phyloP scores from a whole-genome alignment of 1,284 basidiomycete species.

The Apiotrichum gamsii region DNA sequence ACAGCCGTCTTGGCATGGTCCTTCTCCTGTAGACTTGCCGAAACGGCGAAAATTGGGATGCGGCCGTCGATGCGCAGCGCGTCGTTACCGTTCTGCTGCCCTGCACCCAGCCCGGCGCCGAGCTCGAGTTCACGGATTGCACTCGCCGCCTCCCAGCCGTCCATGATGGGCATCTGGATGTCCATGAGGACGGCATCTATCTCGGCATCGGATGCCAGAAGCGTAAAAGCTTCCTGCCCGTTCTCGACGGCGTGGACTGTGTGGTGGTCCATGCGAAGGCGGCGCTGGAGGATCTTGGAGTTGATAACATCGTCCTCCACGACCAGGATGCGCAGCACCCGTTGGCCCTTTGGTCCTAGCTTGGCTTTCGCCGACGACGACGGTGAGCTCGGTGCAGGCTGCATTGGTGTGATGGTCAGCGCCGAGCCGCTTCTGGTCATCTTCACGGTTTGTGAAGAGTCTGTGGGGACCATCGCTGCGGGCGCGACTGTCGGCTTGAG shows the following conservation, averaged over 20 bases:
- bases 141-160: conserved; percentile 67
- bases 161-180: conserved; percentile 80
- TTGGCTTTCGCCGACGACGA: too few relatives aligned
- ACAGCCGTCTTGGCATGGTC: conserved; percentile 58
- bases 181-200: conserved; percentile 76
- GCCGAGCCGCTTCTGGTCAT: too few relatives aligned
- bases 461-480: too few relatives aligned
- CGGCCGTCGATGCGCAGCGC: conserved; percentile 56
- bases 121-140: conserved; percentile 61
- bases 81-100: conserved; percentile 2
- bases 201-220: conserved; percentile 55
- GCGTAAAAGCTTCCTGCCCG: conserved; percentile 68
- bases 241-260: conserved; percentile 63
- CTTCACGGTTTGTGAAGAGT: too few relatives aligned
- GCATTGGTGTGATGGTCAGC: too few relatives aligned
- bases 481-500: too few relatives aligned
- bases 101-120: conserved; percentile 1
- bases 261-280: conserved; percentile 63
- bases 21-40: conserved; percentile 63
- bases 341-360: conserved; percentile 11
- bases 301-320: conserved; percentile 74
- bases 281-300: conserved; percentile 63
- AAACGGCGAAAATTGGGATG: conserved; percentile 77
- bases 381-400: too few relatives aligned
- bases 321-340: conserved; percentile 58